phyloP scores from a whole-genome alignment of 495 filamentous ascomycete species.

The Venustampulla echinocandica region DNA sequence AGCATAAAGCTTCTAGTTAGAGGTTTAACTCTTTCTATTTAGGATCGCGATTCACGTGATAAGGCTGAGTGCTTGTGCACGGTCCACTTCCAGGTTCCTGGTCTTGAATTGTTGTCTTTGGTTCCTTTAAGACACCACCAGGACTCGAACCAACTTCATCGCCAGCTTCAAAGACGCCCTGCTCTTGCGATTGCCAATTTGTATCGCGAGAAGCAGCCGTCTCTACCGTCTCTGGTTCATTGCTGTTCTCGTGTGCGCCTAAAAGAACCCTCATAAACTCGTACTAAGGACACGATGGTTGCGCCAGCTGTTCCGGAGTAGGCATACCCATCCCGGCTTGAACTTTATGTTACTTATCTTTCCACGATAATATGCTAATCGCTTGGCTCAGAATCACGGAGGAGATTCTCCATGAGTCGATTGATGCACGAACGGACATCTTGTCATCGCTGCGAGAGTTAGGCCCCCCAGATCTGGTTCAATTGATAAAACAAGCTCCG shows the following conservation, averaged over 20 bases:
- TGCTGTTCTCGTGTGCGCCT: not conserved
- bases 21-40: too few relatives aligned
- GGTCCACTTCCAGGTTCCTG: not conserved
- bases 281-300: slow-evolving; percentile 68
- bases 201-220: not conserved
- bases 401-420: slow-evolving; percentile 76
- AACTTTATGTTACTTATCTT: too few relatives aligned
- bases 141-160: not conserved
- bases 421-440: slow-evolving; percentile 83
- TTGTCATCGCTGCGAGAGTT: slow-evolving; percentile 79
- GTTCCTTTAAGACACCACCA: not conserved
- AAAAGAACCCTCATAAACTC: too few relatives aligned
- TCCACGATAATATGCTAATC: slow-evolving; percentile 27
- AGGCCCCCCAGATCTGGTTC: slow-evolving; percentile 90
- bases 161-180: too few relatives aligned
- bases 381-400: slow-evolving; percentile 64
- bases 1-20: too few relatives aligned
- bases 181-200: not conserved
- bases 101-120: slow-evolving; percentile 1
- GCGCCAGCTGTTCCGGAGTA: slow-evolving; percentile 86
- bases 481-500: slow-evolving; percentile 79
- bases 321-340: slow-evolving; percentile 33
- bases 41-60: not conserved
- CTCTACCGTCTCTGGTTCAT: not conserved
- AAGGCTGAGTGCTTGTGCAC: not conserved